Evolutionary conservation across 2,329 filamentous ascomycete species (phyloP), one percentile per base, ranked within the genome.

Genomic region (Alternaria incomplexa): DNA sequence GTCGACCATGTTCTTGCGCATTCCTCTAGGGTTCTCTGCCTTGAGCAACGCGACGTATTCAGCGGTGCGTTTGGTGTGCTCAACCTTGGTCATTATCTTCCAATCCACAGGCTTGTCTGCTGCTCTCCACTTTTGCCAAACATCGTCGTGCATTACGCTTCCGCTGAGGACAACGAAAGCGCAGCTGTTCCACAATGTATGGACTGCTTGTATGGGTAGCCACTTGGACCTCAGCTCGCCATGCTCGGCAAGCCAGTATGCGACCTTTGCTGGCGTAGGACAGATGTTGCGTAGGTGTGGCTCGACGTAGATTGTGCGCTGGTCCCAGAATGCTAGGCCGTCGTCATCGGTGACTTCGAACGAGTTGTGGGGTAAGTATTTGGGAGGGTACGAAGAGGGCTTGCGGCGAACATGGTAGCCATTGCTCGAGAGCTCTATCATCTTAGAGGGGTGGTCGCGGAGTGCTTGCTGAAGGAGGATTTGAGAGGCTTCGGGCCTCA

Each of bases 301-400:
- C 52, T 80, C 77, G 26, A 80, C 73, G 45, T 80, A 80, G 44
- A 80, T 75, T 17, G 77, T 78, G 5, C 76, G 76, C 57, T 77
- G 67, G 40, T 79, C 75, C 77, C 77, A 80, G 61, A 77, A 79
- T 36, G 58, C 66, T 22, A 79, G 54, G 8, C 75, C 77, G 23
- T 76, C 63, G 52, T 77, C 75, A 56, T 77, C 64, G 20, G 68
- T 63, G 4, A 71, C 54, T 8, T 62, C 52, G 56, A 74, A 75
- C 1, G 75, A 72, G 45, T 76, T 70, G 2, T 53, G 25, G 1
- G 74, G 74, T 12, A 78, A 65, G 56, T 76, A 78, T 9, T 68
- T 65, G 6, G 73, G 61, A 22, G 74, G 76, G 53, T 77, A 77
- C 4, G 74, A 72, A 2, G 68, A 71, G 1, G 76, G 76, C 8